phyloP scores from a whole-genome alignment of 208 protist genomes.

The Zelonia costaricensis region DNA sequence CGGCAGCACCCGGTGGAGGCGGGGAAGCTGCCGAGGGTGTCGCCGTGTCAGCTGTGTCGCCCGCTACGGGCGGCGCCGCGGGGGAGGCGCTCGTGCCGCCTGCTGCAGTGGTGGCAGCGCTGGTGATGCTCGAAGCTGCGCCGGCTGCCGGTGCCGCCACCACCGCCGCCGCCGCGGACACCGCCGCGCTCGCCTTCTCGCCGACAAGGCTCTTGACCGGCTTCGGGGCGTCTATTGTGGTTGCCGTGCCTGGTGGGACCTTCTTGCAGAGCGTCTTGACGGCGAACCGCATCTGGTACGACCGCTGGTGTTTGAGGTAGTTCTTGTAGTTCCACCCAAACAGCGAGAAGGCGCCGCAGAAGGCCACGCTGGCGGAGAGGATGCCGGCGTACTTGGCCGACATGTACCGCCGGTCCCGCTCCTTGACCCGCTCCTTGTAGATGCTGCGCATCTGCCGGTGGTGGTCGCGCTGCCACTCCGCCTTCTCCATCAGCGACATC shows the following conservation, averaged over 20 bases:
- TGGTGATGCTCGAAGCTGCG: too few species aligned
- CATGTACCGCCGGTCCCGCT: conserved; percentile 80
- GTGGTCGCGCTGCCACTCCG: conserved; percentile 89
- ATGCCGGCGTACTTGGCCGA: conserved; percentile 89
- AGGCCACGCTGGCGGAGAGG: conserved; percentile 80
- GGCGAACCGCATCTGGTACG: conserved; percentile 72
- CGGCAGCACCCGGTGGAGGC: too few species aligned
- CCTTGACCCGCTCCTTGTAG: conserved; percentile 85
- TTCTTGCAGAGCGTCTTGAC: conserved; percentile 45
- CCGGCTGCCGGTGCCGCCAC: not conserved
- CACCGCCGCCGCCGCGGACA: not conserved
- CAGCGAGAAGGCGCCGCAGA: conserved; percentile 78
- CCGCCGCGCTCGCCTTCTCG: not conserved
- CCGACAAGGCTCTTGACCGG: too few species aligned
- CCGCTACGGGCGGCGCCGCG: not conserved
- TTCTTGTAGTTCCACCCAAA: conserved; percentile 93
- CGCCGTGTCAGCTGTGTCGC: too few species aligned
- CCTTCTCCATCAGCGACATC: conserved; percentile 87
- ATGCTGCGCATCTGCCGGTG: conserved; percentile 82
- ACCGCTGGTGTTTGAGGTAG: conserved; percentile 81
- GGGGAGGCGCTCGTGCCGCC: too few species aligned
- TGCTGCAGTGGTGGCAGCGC: not conserved
- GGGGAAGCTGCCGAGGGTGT: too few species aligned
- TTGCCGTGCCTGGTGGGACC: conserved; percentile 8
- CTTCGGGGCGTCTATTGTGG: not conserved